Evolutionary conservation across 371 early-diverging fungal species (phyloP), one percentile per base, ranked within the genome.

Genomic region (Phascolomyces articulosus): DNA sequence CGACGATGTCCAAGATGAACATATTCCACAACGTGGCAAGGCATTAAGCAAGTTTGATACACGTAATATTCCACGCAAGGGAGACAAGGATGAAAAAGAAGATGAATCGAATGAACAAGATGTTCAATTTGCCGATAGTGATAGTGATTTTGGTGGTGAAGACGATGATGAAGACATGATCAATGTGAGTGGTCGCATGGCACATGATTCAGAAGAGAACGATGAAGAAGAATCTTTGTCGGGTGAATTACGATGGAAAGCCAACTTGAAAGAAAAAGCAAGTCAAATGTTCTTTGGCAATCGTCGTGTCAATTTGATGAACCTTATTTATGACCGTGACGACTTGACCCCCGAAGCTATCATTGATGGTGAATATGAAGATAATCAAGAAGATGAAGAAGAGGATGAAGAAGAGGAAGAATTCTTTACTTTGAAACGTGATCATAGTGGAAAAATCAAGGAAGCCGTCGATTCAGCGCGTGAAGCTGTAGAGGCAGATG

Each of bases 281-380:
- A 84, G 83, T 31, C 74, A 82, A 1, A 78, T 83, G 60, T 90
- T 89, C 66, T 71, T 72, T 21, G 80, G 85, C 29, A 75, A 77
- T 59, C 87, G 87, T 40, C 84, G 91, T 24, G 82, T 87, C 65
- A 93, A 94, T 61, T 72, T 97, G 56, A 95, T 95, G 95, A 88
- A 92, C 26, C 73, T 94, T 0, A 92, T 97, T 27, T 97, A 97
- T 66, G 85, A 88, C 38, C 70, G 75, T 1, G 74, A 77, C 27
- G 83, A 85, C 40, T 62, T 81, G 40, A 66, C 83, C 0, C 86
- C 87, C 3, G 87, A 87, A 55, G 83, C 83, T 62, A 87, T 89
- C 44, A 68, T 65, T 8, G 63, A 68, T 1, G 86, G 85, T 27
- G 72, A 80, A 1, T 77, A 78, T 29, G 69, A 75, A 1, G 49